These are phyloP conservation scores for Thalassiosira exigua DNA, from an alignment of 352 stramenopile species.

Conservation along the genomic window DNA sequence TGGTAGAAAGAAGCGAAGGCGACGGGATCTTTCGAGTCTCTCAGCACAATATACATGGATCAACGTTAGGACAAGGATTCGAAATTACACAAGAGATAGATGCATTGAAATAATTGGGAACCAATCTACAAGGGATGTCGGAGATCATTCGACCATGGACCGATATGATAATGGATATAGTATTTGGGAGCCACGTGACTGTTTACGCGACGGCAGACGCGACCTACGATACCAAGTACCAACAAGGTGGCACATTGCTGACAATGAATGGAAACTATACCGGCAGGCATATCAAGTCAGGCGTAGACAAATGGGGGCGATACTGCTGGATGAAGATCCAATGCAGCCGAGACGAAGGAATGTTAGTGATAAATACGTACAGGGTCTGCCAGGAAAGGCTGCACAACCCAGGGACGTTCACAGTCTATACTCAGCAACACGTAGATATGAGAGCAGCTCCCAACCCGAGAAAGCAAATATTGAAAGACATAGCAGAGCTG, in stretches of 20 bases:
- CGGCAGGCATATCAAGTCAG: neutral
- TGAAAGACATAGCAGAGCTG: neutral
- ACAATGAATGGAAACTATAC: neutral
- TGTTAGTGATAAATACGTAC: constrained; percentile 28
- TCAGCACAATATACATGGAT: constrained; percentile 18
- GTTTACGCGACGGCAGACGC: neutral
- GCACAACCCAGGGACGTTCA: neutral
- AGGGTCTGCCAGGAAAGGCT: constrained; percentile 6
- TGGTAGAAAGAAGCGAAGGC: neutral
- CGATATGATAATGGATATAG: constrained; percentile 1
- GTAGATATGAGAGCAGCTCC: neutral
- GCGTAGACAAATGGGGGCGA: constrained; percentile 9
- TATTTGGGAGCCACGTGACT: neutral
- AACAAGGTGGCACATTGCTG: constrained; percentile 23
- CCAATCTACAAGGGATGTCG: constrained; percentile 13
- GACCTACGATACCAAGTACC: no score
- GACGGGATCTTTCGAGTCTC: neutral
- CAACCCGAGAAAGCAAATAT: constrained; percentile 3
- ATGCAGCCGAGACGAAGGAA: constrained; percentile 28
- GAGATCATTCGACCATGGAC: constrained; percentile 38
- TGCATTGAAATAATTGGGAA: constrained; percentile 1
- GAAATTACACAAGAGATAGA: constrained; percentile 17
- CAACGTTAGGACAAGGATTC: neutral
- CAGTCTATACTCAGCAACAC: constrained; percentile 3
- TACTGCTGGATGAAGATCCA: constrained; percentile 5